phyloP scores from a whole-genome alignment of 2,329 filamentous ascomycete species.

The Bretziella fagacearum region DNA sequence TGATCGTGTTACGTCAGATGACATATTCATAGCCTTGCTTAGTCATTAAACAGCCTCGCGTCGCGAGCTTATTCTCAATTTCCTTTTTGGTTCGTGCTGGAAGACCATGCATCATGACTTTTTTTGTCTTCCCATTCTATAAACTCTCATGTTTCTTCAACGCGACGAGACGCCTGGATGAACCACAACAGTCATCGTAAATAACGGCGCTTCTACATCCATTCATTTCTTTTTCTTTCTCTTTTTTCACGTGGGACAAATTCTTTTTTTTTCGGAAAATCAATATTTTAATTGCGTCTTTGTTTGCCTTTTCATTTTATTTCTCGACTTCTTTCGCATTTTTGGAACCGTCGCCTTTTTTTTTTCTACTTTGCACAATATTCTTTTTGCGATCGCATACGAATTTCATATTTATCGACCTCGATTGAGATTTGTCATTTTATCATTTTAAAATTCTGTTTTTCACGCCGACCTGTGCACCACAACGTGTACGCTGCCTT shows the following conservation, averaged over 20 bases:
- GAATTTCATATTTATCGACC: neutral
- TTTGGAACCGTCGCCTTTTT: neutral
- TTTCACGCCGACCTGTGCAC: neutral
- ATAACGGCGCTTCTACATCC: conserved; percentile 9
- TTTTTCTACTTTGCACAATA: neutral
- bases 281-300: conserved; percentile 8
- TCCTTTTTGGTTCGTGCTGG: conserved; percentile 2
- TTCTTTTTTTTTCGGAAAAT: neutral
- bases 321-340: conserved; percentile 1
- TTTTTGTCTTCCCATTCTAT: neutral
- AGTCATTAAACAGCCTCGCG: conserved; percentile 13
- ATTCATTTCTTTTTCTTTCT: conserved; percentile 8
- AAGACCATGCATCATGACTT: neutral
- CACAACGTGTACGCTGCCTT: neutral
- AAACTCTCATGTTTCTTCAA: conserved; percentile 1
- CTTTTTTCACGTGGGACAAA: neutral
- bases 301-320: conserved; percentile 3
- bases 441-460: neutral
- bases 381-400: neutral
- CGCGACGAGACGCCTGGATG: conserved; percentile 9
- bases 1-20: neutral
- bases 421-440: neutral
- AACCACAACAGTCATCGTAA: neutral
- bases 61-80: conserved; percentile 5
- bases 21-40: conserved; percentile 10